Conservation (phyloP, 441 rosid species). For the Adansonia madagascariensis region DNA sequence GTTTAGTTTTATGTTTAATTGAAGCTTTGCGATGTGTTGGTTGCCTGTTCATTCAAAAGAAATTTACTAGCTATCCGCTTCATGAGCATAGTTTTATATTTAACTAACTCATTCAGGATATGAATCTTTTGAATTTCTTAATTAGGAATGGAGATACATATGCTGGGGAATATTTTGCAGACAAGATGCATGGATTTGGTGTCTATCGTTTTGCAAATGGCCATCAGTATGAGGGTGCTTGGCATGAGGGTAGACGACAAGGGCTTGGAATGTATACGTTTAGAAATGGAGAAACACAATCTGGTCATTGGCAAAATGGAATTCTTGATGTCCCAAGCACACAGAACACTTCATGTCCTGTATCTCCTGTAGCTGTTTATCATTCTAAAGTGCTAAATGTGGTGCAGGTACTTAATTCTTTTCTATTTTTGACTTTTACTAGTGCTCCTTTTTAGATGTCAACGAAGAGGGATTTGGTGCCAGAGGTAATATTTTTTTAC, state of each 20-base stretch:
- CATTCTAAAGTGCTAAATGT: slow-evolving; percentile 84
- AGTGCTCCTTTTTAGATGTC: background rate
- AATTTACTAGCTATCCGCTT: background rate
- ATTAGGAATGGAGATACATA: slow-evolving; percentile 79
- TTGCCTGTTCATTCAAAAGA: background rate
- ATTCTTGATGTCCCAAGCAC: slow-evolving; percentile 72
- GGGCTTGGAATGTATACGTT: slow-evolving; percentile 90
- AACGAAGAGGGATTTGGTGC: background rate
- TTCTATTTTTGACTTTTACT: background rate
- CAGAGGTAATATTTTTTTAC: background rate
- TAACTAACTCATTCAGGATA: background rate
- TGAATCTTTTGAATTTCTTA: background rate
- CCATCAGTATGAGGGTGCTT: slow-evolving; percentile 70
- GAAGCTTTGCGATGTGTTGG: background rate
- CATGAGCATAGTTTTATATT: background rate
- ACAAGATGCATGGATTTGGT: slow-evolving; percentile 83
- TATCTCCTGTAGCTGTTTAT: slow-evolving; percentile 71
- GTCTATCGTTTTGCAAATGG: slow-evolving; percentile 70
- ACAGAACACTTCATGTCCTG: slow-evolving; percentile 52
- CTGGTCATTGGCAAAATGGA: slow-evolving; percentile 33
- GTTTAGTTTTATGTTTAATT: background rate
- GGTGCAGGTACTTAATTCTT: slow-evolving; percentile 58
- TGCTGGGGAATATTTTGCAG: slow-evolving; percentile 85
- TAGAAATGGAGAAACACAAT: slow-evolving; percentile 60
- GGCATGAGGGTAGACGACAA: slow-evolving; percentile 91